These are phyloP conservation scores for Carex arenaria DNA, from an alignment of 202 grass and related monocot genomes.

Conservation along the genomic window DNA sequence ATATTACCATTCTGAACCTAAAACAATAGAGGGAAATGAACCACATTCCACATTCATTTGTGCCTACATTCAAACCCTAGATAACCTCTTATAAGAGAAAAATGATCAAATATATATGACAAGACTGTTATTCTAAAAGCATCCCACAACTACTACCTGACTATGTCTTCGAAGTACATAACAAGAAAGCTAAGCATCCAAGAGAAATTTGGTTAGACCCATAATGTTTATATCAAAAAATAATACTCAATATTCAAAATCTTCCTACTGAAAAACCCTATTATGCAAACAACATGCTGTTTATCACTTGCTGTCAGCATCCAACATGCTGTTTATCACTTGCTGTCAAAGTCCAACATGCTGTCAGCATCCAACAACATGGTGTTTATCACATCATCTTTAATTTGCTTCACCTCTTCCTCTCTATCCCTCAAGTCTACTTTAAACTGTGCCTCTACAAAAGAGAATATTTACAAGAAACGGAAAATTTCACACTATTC, in stretches of 20 bases:
- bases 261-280: no score
- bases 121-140: constrained; percentile 12
- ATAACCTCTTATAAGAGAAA: constrained; percentile 2
- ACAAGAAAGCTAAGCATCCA: constrained; percentile 14
- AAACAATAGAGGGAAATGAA: background rate
- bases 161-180: background rate
- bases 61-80: background rate
- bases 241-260: no score
- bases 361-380: constrained; percentile 21
- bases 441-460: constrained; percentile 63
- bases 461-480: background rate
- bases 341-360: no score
- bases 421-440: constrained; percentile 93
- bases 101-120: constrained; percentile 5
- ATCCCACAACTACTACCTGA: constrained; percentile 15
- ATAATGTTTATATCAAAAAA: constrained; percentile 7
- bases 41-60: background rate
- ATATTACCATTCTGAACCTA: no score
- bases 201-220: constrained; percentile 22
- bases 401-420: constrained; percentile 83
- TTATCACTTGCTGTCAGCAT: no score
- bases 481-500: background rate
- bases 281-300: no score
- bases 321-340: no score
- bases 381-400: constrained; percentile 96